A percentile compares a stretch with the other conserved stretches of the same genome.
phyloP scores from a whole-genome alignment of 1,284 basidiomycete genomes.

The Entoloma clypeatum region DNA sequence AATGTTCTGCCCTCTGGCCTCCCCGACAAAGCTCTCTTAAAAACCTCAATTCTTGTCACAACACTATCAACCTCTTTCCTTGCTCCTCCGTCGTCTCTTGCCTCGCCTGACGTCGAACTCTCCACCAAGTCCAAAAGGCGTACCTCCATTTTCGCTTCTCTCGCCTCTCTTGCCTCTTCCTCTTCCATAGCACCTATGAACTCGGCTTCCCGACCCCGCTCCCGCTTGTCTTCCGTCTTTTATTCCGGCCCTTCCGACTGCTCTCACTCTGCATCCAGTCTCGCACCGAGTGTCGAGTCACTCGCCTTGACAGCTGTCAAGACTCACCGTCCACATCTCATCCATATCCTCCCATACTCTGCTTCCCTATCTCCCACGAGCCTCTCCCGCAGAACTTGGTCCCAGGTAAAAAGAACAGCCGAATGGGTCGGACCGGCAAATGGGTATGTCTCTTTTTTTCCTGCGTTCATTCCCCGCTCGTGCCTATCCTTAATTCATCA shows the following conservation, averaged over 20 bases:
- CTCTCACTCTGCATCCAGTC: slow-evolving; percentile 6
- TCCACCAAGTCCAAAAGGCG: not conserved
- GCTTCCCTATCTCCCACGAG: not conserved
- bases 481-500: not conserved
- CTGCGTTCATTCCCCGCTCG: not conserved
- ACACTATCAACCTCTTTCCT: slow-evolving; percentile 34
- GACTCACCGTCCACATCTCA: slow-evolving; percentile 19
- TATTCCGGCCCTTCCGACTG: not conserved
- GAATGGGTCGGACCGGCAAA: too few relatives aligned
- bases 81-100: slow-evolving; percentile 5
- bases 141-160: slow-evolving; percentile 9
- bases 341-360: slow-evolving; percentile 24
- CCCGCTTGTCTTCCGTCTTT: slow-evolving; percentile 15
- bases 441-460: too few relatives aligned
- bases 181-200: too few relatives aligned
- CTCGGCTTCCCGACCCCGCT: slow-evolving; percentile 6
- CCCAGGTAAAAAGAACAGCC: not conserved
- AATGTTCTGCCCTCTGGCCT: slow-evolving; percentile 32
- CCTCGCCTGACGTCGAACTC: slow-evolving; percentile 1
- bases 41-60: slow-evolving; percentile 35
- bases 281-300: slow-evolving; percentile 13
- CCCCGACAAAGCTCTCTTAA: slow-evolving; percentile 33
- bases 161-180: slow-evolving; percentile 5
- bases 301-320: slow-evolving; percentile 5
- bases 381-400: not conserved